These are phyloP conservation scores for Baudoinia panamericana DNA, from an alignment of 495 filamentous ascomycete genomes.

Conservation along the genomic window DNA sequence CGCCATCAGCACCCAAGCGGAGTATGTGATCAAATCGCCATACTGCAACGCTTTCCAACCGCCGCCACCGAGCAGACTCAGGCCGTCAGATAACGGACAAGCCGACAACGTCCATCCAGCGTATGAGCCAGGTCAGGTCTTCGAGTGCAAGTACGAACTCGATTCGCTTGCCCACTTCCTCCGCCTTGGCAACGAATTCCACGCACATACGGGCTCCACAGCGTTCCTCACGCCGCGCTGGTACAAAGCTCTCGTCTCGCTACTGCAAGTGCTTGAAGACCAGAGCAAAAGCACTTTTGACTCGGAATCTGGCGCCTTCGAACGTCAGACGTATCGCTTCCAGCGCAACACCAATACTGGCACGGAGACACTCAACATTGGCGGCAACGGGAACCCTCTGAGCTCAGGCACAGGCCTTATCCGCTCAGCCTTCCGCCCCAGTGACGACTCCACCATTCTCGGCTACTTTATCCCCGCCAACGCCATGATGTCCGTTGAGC, in stretches of 20 bases:
- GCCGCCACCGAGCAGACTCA: slow-evolving; percentile 63
- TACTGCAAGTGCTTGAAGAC: slow-evolving; percentile 60
- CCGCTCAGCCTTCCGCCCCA: slow-evolving; percentile 88
- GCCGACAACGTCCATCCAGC: slow-evolving; percentile 72
- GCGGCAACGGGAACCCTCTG: slow-evolving; percentile 79
- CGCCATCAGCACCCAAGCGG: slow-evolving; percentile 91
- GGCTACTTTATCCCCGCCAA: slow-evolving; percentile 95
- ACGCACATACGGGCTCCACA: slow-evolving; percentile 61
- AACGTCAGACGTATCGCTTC: slow-evolving; percentile 73
- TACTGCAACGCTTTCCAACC: slow-evolving; percentile 99
- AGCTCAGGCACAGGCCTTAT: slow-evolving; percentile 73
- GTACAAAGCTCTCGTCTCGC: slow-evolving; percentile 61
- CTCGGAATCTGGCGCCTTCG: slow-evolving; percentile 45
- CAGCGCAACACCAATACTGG: slow-evolving; percentile 63
- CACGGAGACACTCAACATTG: slow-evolving; percentile 79
- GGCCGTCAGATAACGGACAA: slow-evolving; percentile 57
- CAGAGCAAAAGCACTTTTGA: slow-evolving; percentile 74
- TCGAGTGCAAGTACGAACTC: slow-evolving; percentile 98
- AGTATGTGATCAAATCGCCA: slow-evolving; percentile 85
- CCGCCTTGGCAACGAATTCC: slow-evolving; percentile 69
- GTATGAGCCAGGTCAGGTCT: slow-evolving; percentile 74
- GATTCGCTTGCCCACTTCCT: slow-evolving; percentile 93
- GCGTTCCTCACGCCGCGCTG: slow-evolving; percentile 69
- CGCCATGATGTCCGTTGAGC: slow-evolving; percentile 86
- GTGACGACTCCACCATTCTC: slow-evolving; percentile 90